phyloP scores from a whole-genome alignment of 495 filamentous ascomycete genomes.

The Penicillium longicatenatum region DNA sequence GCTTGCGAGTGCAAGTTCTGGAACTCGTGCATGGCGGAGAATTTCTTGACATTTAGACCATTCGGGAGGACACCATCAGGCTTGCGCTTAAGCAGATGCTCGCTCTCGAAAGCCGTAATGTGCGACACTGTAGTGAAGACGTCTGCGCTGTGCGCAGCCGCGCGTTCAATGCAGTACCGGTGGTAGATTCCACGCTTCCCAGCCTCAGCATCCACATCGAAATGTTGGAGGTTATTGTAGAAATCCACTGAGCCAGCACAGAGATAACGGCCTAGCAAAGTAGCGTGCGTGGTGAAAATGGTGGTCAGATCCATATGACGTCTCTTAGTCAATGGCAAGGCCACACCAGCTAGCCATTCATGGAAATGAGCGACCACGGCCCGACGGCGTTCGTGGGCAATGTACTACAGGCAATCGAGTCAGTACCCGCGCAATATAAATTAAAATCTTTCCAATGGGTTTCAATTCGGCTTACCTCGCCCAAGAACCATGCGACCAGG shows the following conservation, averaged over 20 bases:
- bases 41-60: slow-evolving; percentile 97
- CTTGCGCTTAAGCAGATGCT: slow-evolving; percentile 96
- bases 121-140: slow-evolving; percentile 99
- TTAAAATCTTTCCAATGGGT: background rate
- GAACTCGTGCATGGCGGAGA: slow-evolving; percentile 98
- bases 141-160: slow-evolving; percentile 85
- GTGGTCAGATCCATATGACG: slow-evolving; percentile 95
- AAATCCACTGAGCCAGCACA: slow-evolving; percentile 98
- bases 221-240: slow-evolving; percentile 98
- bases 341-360: slow-evolving; percentile 98
- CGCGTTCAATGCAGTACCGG: slow-evolving; percentile 96
- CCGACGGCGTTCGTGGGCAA: slow-evolving; percentile 83
- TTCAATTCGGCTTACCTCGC: slow-evolving; percentile 66
- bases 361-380: slow-evolving; percentile 98
- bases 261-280: slow-evolving; percentile 89
- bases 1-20: slow-evolving; percentile 95
- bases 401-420: slow-evolving; percentile 60
- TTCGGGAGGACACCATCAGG: slow-evolving; percentile 96
- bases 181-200: slow-evolving; percentile 99
- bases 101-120: slow-evolving; percentile 96
- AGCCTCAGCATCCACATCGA: slow-evolving; percentile 95
- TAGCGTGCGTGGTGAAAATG: slow-evolving; percentile 98
- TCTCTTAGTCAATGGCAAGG: slow-evolving; percentile 87
- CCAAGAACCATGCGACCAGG: slow-evolving; percentile 95
- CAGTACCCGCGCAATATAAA: background rate